Conservation (phyloP, 371 early-diverging fungal species). For the Mucor ambiguus region DNA sequence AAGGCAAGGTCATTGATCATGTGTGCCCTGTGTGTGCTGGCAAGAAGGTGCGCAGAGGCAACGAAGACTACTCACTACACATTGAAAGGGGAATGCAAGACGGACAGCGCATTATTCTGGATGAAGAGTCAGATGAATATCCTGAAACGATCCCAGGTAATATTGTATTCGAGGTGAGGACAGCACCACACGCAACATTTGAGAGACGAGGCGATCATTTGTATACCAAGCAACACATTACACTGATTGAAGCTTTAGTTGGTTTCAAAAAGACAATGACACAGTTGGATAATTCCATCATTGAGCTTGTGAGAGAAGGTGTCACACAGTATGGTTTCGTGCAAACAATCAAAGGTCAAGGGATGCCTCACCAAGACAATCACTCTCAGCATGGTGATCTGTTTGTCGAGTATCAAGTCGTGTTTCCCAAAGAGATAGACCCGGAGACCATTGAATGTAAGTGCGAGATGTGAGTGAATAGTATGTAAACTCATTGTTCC, state of each 20-base stretch:
- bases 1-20: constrained; percentile 81
- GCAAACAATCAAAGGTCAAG: constrained; percentile 80
- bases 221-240: constrained; percentile 80
- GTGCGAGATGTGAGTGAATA: not conserved
- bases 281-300: constrained; percentile 82
- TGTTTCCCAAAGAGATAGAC: constrained; percentile 76
- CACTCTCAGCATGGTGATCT: constrained; percentile 80
- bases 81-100: constrained; percentile 90
- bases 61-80: constrained; percentile 77
- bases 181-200: constrained; percentile 81
- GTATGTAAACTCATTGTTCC: not conserved
- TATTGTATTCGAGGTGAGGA: constrained; percentile 80
- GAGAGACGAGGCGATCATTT: constrained; percentile 84
- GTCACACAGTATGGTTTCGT: constrained; percentile 75
- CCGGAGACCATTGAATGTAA: constrained; percentile 43
- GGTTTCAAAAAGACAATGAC: constrained; percentile 84
- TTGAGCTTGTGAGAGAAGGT: constrained; percentile 62
- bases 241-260: constrained; percentile 83
- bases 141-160: constrained; percentile 91
- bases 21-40: constrained; percentile 88
- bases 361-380: constrained; percentile 75
- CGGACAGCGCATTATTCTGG: constrained; percentile 78
- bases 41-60: constrained; percentile 80
- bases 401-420: constrained; percentile 86
- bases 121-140: constrained; percentile 90